Percentiles rank a stretch among this genome's conserved stretches.
These are phyloP conservation scores for Aspergillus ustus DNA, from an alignment of 2,329 filamentous ascomycete genomes.

Conservation along the genomic window DNA sequence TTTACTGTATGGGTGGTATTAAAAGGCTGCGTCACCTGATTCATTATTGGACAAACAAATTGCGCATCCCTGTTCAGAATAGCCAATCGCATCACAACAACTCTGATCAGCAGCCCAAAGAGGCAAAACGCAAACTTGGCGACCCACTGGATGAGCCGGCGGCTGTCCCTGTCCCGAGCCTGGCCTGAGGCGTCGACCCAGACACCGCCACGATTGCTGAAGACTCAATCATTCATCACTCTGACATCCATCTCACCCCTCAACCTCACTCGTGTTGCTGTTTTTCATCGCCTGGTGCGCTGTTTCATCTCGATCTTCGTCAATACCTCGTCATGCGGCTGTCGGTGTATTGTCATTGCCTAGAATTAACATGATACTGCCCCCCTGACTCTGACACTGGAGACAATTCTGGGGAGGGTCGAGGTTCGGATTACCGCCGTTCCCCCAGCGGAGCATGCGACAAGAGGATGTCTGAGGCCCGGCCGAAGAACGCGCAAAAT, in stretches of 20 bases:
- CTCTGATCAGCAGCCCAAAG: background rate
- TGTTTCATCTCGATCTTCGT: background rate
- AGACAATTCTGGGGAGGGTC: slow-evolving; percentile 12
- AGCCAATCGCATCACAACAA: background rate
- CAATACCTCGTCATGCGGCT: background rate
- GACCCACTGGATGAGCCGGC: background rate
- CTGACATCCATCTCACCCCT: background rate
- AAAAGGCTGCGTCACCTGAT: background rate
- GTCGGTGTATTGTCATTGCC: background rate
- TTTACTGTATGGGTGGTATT: background rate
- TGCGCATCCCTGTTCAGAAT: background rate
- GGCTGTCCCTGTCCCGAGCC: background rate
- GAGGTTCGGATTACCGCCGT: slow-evolving; percentile 6
- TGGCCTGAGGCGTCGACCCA: slow-evolving; percentile 6
- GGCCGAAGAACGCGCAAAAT: slow-evolving; percentile 19
- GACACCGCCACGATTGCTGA: slow-evolving; percentile 9
- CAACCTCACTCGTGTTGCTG: background rate
- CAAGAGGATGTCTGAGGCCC: slow-evolving; percentile 24
- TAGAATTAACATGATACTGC: slow-evolving; percentile 9
- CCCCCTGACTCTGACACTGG: slow-evolving; percentile 3
- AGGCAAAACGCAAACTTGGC: background rate
- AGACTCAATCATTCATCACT: slow-evolving; percentile 5
- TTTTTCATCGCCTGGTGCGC: slow-evolving; percentile 11
- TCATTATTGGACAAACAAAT: background rate
- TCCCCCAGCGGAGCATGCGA: slow-evolving; percentile 22